Evolutionary conservation across 306 rosid genomes (phyloP), one percentile per base, ranked within the genome.

Genomic region (Begonia loranthoides): DNA sequence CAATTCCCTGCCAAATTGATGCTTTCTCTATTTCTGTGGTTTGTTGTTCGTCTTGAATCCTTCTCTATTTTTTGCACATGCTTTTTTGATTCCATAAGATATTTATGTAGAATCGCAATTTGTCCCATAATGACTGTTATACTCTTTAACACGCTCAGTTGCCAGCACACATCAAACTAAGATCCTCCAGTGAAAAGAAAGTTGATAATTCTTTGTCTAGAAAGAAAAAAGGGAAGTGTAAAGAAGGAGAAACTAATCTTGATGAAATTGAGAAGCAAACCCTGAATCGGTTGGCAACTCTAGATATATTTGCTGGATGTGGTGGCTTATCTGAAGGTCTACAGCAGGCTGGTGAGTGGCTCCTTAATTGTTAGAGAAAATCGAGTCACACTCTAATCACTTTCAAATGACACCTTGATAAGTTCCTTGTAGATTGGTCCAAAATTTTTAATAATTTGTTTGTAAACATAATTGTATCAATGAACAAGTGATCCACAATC

Each of bases 221-320:
- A 65, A 90, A 83, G 92, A 86, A 71, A 68, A 90, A 90, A 66
- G 99, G 99, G 48, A 90, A 90, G 79, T 41, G 77, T 55, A 86
- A 55, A 79, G 94, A 86, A 69, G 95, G 82, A 63, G 97, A 79
- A 63, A 54, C 21, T 50, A 34, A 45, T 66, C 49, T 73, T 54
- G 92, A 68, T 47, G 94, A 68, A 57, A 52, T 41, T 17, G 80
- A 62, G 21, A 69, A 58, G 17, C 79, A 66, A 59, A 66, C 33
- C 17, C 77, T 72, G 47, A 74, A 71, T 24, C 56, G 73, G 44
- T 72, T 90, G 62, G 78, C 84, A 46, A 90, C 99, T 38, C 68
- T 90, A 50, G 94, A 90, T 72, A 86, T 86, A 62, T 90, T 90
- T 80, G 95, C 99, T 2, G 96, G 99, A 1, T 90, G 99, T 67